A percentile compares a stretch with the other conserved stretches of the same genome.
These are phyloP conservation scores for Penicillium longicatenatum DNA, from an alignment of 495 filamentous ascomycete genomes.

Conservation along the genomic window DNA sequence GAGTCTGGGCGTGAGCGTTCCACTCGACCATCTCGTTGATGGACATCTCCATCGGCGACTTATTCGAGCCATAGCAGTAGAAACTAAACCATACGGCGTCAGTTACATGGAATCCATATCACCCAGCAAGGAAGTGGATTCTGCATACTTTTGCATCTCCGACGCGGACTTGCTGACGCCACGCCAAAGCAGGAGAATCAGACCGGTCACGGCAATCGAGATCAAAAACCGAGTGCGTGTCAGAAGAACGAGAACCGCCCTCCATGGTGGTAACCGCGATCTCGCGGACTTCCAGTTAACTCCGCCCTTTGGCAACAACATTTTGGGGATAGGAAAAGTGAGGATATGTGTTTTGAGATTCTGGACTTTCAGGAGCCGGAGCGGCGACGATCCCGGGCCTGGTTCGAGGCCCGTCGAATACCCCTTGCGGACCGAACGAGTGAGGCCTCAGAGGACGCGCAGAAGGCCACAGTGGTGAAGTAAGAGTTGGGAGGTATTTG, in stretches of 20 bases:
- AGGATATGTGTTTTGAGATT: constrained; percentile 11
- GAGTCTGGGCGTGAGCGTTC: constrained; percentile 85
- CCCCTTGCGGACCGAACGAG: constrained; percentile 35
- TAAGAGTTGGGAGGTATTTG: constrained; percentile 1
- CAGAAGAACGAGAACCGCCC: constrained; percentile 75
- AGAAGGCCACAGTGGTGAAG: constrained; percentile 9
- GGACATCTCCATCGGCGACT: constrained; percentile 91
- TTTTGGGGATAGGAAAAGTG: constrained; percentile 27
- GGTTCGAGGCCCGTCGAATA: constrained; percentile 24
- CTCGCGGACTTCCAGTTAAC: constrained; percentile 91
- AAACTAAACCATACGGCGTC: constrained; percentile 58
- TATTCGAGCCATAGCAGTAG: constrained; percentile 93
- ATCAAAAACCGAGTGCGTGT: constrained; percentile 79
- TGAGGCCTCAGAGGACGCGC: constrained; percentile 30
- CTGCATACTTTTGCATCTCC: constrained; percentile 85
- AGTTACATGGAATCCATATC: background rate
- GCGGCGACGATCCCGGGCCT: constrained; percentile 27
- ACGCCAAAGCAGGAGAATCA: constrained; percentile 87
- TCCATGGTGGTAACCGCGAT: constrained; percentile 76
- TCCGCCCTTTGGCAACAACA: constrained; percentile 86
- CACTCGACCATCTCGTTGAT: constrained; percentile 87
- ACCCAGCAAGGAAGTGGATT: constrained; percentile 4
- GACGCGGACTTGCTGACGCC: constrained; percentile 77
- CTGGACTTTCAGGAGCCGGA: constrained; percentile 21
- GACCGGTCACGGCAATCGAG: constrained; percentile 67